Conservation (phyloP, 1,284 basidiomycete species). For the Megacollybia platyphylla region DNA sequence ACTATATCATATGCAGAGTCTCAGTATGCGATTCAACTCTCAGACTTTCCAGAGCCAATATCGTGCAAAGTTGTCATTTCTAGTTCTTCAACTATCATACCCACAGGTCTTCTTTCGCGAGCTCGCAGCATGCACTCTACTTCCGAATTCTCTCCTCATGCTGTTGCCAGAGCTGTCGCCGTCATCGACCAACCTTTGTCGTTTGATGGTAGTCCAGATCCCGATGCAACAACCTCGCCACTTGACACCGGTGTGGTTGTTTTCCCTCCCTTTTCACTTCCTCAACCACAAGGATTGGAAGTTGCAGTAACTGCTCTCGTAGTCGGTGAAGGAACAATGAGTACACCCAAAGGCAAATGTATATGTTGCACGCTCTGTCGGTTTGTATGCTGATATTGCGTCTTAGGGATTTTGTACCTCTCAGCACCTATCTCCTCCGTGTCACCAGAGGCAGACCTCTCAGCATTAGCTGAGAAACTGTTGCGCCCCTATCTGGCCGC, state of each 20-base stretch:
- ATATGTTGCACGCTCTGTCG: constrained; percentile 13
- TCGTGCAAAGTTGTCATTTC: constrained; percentile 31
- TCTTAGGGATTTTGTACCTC: constrained; percentile 50
- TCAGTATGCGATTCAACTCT: constrained; percentile 38
- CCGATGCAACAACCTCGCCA: constrained; percentile 11
- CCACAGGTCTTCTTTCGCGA: constrained; percentile 13
- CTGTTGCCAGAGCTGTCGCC: constrained; percentile 54
- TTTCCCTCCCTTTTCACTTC: constrained; percentile 63
- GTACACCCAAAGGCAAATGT: constrained; percentile 80
- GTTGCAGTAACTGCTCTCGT: constrained; percentile 59
- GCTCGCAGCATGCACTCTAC: constrained; percentile 6
- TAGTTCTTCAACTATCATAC: constrained; percentile 16
- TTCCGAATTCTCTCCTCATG: constrained; percentile 5
- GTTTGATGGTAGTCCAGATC: constrained; percentile 14
- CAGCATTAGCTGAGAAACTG: constrained; percentile 27
- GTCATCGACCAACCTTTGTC: constrained; percentile 42
- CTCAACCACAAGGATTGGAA: constrained; percentile 25
- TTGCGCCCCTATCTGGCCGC: constrained; percentile 51
- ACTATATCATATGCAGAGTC: constrained; percentile 3
- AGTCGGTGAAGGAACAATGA: constrained; percentile 77
- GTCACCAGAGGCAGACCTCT: constrained; percentile 1
- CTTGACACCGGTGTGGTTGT: constrained; percentile 69
- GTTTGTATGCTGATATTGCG: constrained; percentile 2
- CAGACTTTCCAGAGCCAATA: constrained; percentile 46
- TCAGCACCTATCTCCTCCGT: constrained; percentile 28